Evolutionary conservation across 495 filamentous ascomycete genomes (phyloP), one percentile per base, ranked within the genome.

Genomic region (Xylaria acuta): DNA sequence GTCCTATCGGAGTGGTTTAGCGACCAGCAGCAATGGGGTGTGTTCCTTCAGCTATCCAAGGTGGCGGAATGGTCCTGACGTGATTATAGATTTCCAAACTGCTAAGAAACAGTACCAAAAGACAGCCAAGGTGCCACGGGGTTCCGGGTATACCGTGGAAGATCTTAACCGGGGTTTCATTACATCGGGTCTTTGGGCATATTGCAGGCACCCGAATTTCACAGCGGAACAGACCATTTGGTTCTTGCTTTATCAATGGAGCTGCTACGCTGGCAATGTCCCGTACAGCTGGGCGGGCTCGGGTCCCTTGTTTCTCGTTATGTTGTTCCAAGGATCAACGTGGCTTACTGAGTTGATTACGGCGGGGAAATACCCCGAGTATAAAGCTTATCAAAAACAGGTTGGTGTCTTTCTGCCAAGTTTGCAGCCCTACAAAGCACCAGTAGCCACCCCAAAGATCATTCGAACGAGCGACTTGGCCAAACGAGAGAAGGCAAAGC

Each of bases 161-260:
- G 94, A 98, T 71, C 87, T 99, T 1, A 94, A 98, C 75, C 90
- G 97, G 56, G 97, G 97, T 58, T 99, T 99, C 80, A 87, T 92
- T 60, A 91, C 94, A 45, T 89, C 86, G 3, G 97, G 97, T 0
- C 85, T 99, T 27, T 99, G 92, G 91, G 91, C 90, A 0, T 93
- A 88, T 78, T 92, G 89, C 70, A 89, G 97, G 11, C 97, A 99
- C 80, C 97, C 97, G 49, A 98, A 98, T 82, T 98, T 98, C 77
- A 88, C 91, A 36, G 92, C 93, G 49, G 97, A 99, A 81, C 95
- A 98, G 82, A 87, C 90, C 36, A 90, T 98, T 78, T 99, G 97
- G 97, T 81, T 97, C 45, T 78, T 87, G 34, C 78, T 98, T 69
- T 98, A 98, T 79, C 86, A 92, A 70, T 99, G 96, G 96, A 87